Evolutionary conservation across 2,329 filamentous ascomycete species (phyloP), one percentile per base, ranked within the genome.

Genomic region (Blumeria graminis): DNA sequence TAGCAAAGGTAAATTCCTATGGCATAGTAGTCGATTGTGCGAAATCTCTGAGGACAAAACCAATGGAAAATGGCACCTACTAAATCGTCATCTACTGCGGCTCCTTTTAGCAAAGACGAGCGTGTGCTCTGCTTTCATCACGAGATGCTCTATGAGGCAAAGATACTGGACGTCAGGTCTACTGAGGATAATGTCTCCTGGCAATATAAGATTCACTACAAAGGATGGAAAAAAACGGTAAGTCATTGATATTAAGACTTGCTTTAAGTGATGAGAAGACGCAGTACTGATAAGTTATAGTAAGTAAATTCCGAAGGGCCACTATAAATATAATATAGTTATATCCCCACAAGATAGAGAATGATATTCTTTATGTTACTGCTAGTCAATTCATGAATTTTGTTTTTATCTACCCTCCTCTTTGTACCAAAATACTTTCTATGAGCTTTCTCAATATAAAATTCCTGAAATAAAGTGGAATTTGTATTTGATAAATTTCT

Each of bases 181-280:
- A 74, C 76, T 65, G 78, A 82, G 48, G 82, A 82, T 65, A 82
- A 84, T 81, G 72, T 82, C 59, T 80, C 83, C 36, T 88, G 80
- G 66, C 80, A 87, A 68, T 98, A 94, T 72, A 85, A 86, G 66
- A 85, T 98, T 56, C 92, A 98, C 71, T 98, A 98, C 74, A 96
- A 96, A 71, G 92, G 92, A 65, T 98, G 92, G 92, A 98, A 98
- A 75, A 89, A 90, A 69, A 95, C 88, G 59, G 76, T 85, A 72
- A 71, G 81, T 81, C 14, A 13, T 55, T 14, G 10, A 53, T n/a
- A 35, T 13, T 33, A 14, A 43, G 18, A 43, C 18, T 43, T 13
- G 18, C 39, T 13, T 9, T 1, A 43, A 14, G 10, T 1, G 22
- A 28, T 28, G 22, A 28, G 22, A 2, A 28, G 22, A 28, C 22